Evolutionary conservation across 768 basidiomycete species (phyloP), one percentile per base, ranked within the genome.

Genomic region (Clitopilus hobsonii): DNA sequence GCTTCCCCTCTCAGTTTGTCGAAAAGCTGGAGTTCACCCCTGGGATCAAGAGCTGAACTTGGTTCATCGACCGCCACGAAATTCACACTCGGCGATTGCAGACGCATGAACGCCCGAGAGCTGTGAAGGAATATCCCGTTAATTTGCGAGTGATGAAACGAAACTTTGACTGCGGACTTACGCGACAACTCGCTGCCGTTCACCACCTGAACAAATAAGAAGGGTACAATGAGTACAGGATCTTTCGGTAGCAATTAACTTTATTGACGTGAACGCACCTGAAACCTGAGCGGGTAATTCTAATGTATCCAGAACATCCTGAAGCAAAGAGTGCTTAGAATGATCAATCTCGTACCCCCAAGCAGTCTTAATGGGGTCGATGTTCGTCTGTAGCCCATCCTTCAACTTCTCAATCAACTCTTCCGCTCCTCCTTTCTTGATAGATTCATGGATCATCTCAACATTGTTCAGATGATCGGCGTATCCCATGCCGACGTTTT

Each of bases 21-120:
- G 50, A 77, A 70, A 13, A 80, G 60, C 20, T 70, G 62, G 8
- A 60, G 66, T 57, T 81, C 80, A 0, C 71, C 74, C 41, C 72
- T 57, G 1, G 79, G 71, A 51, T 82, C 80, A 6, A 81, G 61
- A 3, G 72, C 69, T 0, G 80, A 78, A 24, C 71, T 80, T 0
- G 80, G 81, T 58, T 81, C 80, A 56, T 81, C 80, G 4, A 73
- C 68, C 1, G 74, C 68, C 14, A 80, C 60, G 2, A 82, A 69
- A 23, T 66, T 71, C 22, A 71, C 66, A 2, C 65, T 49, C 0
- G 59, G 59, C 1, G 65, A 64, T 16, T 56, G 61, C 24, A 70
- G 57, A 11, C 63, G 65, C 69, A 70, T 70, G 56, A 70, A 70
- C 23, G 68, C 66, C 47, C 69, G 49, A 1, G 68, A 58, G 22